Evolutionary conservation across 768 basidiomycete genomes (phyloP).

Genomic region (Amyloporia xantha): DNA sequence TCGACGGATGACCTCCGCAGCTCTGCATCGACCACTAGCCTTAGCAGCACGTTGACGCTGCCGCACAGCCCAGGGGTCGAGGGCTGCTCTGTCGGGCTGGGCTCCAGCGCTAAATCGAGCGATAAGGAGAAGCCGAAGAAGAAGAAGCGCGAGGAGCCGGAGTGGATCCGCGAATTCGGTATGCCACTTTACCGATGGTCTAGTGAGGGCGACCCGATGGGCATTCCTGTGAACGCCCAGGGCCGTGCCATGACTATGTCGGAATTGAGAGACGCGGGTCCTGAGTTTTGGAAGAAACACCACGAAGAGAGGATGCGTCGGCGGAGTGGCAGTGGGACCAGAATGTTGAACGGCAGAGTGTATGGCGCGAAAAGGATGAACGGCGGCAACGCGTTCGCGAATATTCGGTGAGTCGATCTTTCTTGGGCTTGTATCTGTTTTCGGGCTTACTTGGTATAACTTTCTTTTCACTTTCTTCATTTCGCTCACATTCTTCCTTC

Average conservation of each 20-base stretch:
- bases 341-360: conserved; percentile 80
- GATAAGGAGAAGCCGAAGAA: conserved; percentile 7
- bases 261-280: neutral
- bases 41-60: conserved; percentile 10
- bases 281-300: conserved; percentile 3
- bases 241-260: conserved; percentile 3
- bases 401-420: conserved; percentile 25
- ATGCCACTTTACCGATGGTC: conserved; percentile 17
- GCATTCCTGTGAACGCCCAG: conserved; percentile 11
- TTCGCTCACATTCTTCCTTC: neutral
- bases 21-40: conserved; percentile 6
- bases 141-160: conserved; percentile 9
- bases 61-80: neutral
- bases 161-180: conserved; percentile 15
- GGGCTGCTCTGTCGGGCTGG: neutral
- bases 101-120: neutral
- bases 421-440: neutral
- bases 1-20: conserved; percentile 2
- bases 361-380: conserved; percentile 47
- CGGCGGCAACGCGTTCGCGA: conserved; percentile 55
- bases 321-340: neutral
- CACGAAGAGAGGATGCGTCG: conserved; percentile 3
- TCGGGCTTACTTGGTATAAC: neutral
- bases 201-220: conserved; percentile 12
- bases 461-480: neutral